Conservation (phyloP, 805 yeast genomes). For the Teunomyces stri region DNA sequence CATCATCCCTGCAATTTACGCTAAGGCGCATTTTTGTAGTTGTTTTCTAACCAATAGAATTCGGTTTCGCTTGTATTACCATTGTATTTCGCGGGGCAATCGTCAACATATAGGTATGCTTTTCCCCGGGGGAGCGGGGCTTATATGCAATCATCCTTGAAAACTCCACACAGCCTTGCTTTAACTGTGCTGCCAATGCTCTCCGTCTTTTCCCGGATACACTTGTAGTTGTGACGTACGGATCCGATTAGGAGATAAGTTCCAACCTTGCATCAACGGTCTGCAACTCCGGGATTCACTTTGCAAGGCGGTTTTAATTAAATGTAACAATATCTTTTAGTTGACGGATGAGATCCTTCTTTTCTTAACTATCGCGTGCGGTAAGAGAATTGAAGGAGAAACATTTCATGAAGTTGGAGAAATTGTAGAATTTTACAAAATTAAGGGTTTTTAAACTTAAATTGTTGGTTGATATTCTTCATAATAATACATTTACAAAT, state of each 20-base stretch:
- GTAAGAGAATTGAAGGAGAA: neutral
- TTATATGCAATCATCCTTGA: neutral
- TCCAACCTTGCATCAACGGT: neutral
- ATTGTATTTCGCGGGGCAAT: neutral
- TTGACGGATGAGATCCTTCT: neutral
- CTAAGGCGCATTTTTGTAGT: neutral
- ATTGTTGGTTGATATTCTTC: neutral
- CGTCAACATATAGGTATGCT: neutral
- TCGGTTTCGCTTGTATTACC: neutral
- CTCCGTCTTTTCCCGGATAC: neutral
- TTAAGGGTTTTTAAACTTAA: neutral
- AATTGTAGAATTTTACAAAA: neutral
- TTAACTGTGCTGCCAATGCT: neutral
- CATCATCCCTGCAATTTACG: neutral
- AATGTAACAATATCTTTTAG: neutral
- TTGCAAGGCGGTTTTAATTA: neutral
- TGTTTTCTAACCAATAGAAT: neutral
- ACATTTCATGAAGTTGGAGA: neutral
- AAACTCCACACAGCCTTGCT: neutral
- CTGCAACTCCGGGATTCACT: neutral
- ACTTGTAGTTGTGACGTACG: neutral
- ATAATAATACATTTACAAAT: neutral
- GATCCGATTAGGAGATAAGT: neutral
- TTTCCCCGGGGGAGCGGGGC: neutral
- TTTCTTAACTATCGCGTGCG: neutral